Evolutionary conservation across 140 eudicot genomes (phyloP).

Genomic region (Ambrosia hybrid): DNA sequence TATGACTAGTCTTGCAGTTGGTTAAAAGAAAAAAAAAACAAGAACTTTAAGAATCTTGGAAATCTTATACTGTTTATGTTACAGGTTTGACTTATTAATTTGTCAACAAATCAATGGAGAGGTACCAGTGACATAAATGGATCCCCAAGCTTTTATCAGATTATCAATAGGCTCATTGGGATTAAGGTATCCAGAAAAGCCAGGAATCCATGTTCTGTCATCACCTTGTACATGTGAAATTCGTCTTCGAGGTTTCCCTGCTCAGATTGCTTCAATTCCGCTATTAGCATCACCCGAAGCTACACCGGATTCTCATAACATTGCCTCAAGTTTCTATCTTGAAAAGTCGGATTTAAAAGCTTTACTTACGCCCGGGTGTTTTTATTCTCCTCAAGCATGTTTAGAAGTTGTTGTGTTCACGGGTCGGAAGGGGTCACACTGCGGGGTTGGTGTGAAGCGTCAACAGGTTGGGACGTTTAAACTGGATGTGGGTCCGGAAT

Average conservation of each 20-base stretch:
- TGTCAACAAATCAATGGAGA: slow-evolving; percentile 44
- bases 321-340: slow-evolving; percentile 83
- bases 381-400: slow-evolving; percentile 67
- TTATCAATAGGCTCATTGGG: slow-evolving; percentile 75
- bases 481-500: slow-evolving; percentile 76
- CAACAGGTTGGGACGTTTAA: slow-evolving; percentile 78
- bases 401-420: slow-evolving; percentile 74
- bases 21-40: too few relatives aligned
- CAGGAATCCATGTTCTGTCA: slow-evolving; percentile 47
- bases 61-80: slow-evolving; percentile 16
- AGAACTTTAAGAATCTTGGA: too few relatives aligned
- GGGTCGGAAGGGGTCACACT: slow-evolving; percentile 71
- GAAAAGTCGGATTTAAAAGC: slow-evolving; percentile 80
- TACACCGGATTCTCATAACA: slow-evolving; percentile 53
- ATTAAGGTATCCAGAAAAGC: slow-evolving; percentile 57
- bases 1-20: background rate
- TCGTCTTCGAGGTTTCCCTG: slow-evolving; percentile 88
- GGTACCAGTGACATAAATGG: slow-evolving; percentile 60
- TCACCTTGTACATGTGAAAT: slow-evolving; percentile 77
- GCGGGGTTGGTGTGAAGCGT: slow-evolving; percentile 75
- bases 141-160: slow-evolving; percentile 88
- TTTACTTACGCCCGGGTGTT: slow-evolving; percentile 70
- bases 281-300: slow-evolving; percentile 75
- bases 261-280: slow-evolving; percentile 67
- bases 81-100: slow-evolving; percentile 31